Percentiles rank a stretch among this genome's conserved stretches.
phyloP scores from a whole-genome alignment of 2,329 filamentous ascomycete genomes.

The Aureobasidium melanogenum region DNA sequence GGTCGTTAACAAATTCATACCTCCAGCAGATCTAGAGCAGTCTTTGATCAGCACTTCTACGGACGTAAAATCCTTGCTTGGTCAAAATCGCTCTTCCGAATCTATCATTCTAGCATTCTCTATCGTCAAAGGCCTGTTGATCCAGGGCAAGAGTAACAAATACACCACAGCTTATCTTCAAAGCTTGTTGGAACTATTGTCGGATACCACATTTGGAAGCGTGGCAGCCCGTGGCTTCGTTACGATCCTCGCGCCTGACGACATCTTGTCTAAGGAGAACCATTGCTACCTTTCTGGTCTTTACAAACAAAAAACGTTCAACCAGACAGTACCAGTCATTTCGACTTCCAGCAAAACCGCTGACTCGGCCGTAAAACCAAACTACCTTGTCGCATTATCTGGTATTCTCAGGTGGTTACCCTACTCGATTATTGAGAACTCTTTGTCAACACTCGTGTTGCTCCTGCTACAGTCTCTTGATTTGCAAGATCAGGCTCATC shows the following conservation, averaged over 20 bases:
- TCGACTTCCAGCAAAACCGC: slow-evolving; percentile 43
- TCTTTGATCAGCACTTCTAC: slow-evolving; percentile 22
- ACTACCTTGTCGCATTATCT: slow-evolving; percentile 55
- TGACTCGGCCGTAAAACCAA: slow-evolving; percentile 41
- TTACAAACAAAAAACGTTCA: slow-evolving; percentile 56
- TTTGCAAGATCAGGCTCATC: slow-evolving; percentile 30
- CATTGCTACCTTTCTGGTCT: slow-evolving; percentile 53
- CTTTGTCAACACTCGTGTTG: slow-evolving; percentile 48
- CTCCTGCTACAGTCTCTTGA: slow-evolving; percentile 57
- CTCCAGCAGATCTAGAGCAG: slow-evolving; percentile 25
- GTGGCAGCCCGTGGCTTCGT: slow-evolving; percentile 48
- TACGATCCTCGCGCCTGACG: slow-evolving; percentile 51
- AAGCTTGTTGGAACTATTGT: slow-evolving; percentile 42
- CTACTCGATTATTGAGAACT: slow-evolving; percentile 50
- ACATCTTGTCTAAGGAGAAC: slow-evolving; percentile 52
- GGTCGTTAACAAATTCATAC: slow-evolving; percentile 40
- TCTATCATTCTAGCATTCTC: slow-evolving; percentile 51
- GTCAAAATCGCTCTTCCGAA: slow-evolving; percentile 26
- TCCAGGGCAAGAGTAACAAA: slow-evolving; percentile 43
- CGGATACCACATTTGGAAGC: slow-evolving; percentile 38
- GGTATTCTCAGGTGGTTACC: slow-evolving; percentile 53
- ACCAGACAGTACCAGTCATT: slow-evolving; percentile 48
- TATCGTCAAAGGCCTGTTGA: slow-evolving; percentile 50
- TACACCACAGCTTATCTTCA: slow-evolving; percentile 34
- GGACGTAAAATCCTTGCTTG: slow-evolving; percentile 31